Base-by-base conservation (phyloP, 768 basidiomycete species). In the Phanerodontia chrysosporium region DNA sequence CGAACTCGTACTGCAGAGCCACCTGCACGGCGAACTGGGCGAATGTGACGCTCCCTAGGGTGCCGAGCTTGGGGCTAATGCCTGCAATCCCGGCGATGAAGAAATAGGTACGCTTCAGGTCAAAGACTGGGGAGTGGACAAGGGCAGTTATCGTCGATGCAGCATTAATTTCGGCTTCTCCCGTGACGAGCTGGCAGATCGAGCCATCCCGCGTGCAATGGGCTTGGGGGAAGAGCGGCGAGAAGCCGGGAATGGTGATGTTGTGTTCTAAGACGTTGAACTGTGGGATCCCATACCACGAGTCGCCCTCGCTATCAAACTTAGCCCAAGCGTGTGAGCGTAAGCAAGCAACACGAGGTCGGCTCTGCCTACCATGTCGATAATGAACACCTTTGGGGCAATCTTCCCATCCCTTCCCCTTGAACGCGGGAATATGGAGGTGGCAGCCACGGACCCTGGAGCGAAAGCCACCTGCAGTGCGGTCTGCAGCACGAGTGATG, bases 91-190 rank as follows among this genome's bases (percentile, higher is more conserved):
- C 78, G 4, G 73, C 74, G 51, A 78, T 66, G 39, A 78, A 64
- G 67, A 77, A 80, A 62, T 80, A 80, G 1, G 77, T 78, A 28
- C 60, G 51, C 0, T 59, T 70, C 48, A 80, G 69, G 65, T 78
- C 65, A 65, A 80, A 80, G 18, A 64, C 29, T 1, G 70, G 56
- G 0, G 73, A 68, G 48, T 71, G 64, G 12, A 73, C 60, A 46
- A 78, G 65, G 0, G 78, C 70, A 27, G 70, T 63, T 45, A 74
- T 68, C 3, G 60, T 28, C 16, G 45, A 21, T 2, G 77, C 77
- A 0, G 78, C 76, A 62, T 80, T 78, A 66, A 80, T 78, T 65
- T 78, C 77, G 29, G 53, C 70, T 59, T 75, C 72, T 2, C 73
- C 75, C 2, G 74, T 75, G 21, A 69, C 72, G 14, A 76, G 58